Evolutionary conservation across 1,139 yeast species (phyloP), one percentile per base, ranked within the genome.

Genomic region (Diutina pseudorugosa): DNA sequence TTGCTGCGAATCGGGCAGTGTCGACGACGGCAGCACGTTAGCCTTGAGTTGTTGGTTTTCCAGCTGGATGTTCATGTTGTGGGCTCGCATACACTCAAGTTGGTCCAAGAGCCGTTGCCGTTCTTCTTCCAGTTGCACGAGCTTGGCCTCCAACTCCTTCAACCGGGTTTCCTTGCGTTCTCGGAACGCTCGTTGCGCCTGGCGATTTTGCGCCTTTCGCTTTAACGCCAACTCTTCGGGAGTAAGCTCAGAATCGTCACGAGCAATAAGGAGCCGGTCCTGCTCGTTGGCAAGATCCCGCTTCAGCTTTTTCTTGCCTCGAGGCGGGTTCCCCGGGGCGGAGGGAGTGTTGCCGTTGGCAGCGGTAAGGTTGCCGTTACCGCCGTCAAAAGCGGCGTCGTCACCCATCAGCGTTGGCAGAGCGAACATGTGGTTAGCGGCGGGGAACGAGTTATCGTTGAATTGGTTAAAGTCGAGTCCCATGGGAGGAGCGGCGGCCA

Each of bases 111-210:
- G 66, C 50, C 68, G 67, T 52, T 71, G 73, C 54, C 81, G 77
- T 59, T 83, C 85, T 47, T 65, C 68, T 63, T 88, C 93, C 48
- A 86, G 78, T 56, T 76, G 73, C 41, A 71, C 67, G 56, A 88
- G 68, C 61, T 82, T 81, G 3, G 68, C 69, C 59, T 85, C 85
- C 52, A 88, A 71, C 57, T 83, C 90, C 60, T 83, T 83, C 55
- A 88, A 68, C 59, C 79, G 80, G 53, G 81, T 79, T 64, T 87
- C 95, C 63, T 87, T 86, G 52, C 96, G 79, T 65, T 87, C 94
- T 57, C 96, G 73, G 67, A 88, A 88, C 1, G 96, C 96, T 58
- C 93, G 73, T 67, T 88, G 96, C 0, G 96, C 95, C 4, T 93
- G 94, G 60, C 96, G 72, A 64, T 89, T 89, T 63, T 86, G 95